These are phyloP conservation scores for Mitragyna speciosa DNA, from an alignment of 257 asterid genomes.

Conservation along the genomic window DNA sequence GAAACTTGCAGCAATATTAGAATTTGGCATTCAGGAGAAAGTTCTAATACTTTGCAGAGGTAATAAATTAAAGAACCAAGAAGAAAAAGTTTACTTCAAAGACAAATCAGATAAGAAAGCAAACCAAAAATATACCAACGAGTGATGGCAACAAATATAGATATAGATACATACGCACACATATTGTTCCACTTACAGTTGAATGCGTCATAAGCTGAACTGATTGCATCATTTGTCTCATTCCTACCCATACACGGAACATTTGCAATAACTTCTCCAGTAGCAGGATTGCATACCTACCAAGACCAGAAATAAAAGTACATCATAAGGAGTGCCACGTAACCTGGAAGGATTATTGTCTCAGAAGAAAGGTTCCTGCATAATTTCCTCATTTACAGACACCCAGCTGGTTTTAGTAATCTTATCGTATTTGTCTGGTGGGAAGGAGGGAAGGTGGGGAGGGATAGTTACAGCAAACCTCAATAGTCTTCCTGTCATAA, in stretches of 20 bases:
- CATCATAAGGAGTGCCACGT: not conserved
- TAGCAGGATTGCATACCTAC: constrained; percentile 90
- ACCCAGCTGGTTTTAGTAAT: not conserved
- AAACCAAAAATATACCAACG: not conserved
- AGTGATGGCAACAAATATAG: not conserved
- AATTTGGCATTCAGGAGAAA: not conserved
- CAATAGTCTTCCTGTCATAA: constrained; percentile 76
- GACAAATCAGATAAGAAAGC: not conserved
- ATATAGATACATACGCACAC: too few relatives aligned
- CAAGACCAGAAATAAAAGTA: constrained; percentile 10
- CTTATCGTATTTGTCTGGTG: not conserved
- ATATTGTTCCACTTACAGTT: constrained; percentile 44
- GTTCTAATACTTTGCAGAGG: not conserved
- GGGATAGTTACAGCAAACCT: constrained; percentile 37
- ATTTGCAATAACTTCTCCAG: constrained; percentile 75
- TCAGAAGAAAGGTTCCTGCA: not conserved
- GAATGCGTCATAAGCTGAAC: constrained; percentile 84
- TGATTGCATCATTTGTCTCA: constrained; percentile 95
- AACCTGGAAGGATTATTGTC: not conserved
- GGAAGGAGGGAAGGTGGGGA: not conserved
- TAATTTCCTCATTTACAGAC: not conserved
- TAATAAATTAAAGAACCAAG: not conserved
- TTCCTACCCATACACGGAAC: constrained; percentile 83
- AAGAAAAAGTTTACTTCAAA: not conserved
- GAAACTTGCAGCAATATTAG: not conserved